Base-by-base conservation (phyloP, 495 filamentous ascomycete species). In the Daldinia bambusicola region DNA sequence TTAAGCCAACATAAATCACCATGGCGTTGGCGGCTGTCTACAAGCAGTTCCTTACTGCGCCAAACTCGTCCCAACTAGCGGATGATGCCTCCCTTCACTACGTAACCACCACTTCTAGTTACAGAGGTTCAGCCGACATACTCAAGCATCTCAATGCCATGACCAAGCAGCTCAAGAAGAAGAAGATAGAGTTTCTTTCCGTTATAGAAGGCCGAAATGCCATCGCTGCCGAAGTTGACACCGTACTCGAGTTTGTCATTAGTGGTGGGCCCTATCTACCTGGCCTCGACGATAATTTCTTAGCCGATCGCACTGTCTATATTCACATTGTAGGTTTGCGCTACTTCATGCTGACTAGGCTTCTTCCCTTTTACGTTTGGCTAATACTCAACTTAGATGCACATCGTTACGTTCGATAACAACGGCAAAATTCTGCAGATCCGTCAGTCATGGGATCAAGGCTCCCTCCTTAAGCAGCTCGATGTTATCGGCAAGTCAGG, bases 381-480 rank as follows among this genome's bases (percentile, higher is more conserved):
- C 78, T 68, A 63, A 36, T 51, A 61, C 61, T 61, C 56, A 55
- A 55, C 52, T 52, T 76, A 98, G 94, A 85, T 93, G 71, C 95
- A 99, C 82, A 89, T 98, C 58, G 95, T 98, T 70, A 86, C 87
- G 43, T 98, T 97, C 82, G 87, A 96, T 75, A 69, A 80, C 43
- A 75, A 90, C 43, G 85, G 89, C 68, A 91, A 93, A 77, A 97
- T 99, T 78, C 80, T 86, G 69, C 91, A 93, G 74, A 90, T 97
- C 71, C 91, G 94, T 60, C 88, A 94, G 65, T 91, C 91, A 78
- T 99, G 95, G 95, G 95, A 99, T 77, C 96, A 98, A 80, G 94
- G 89, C 30, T 93, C 93, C 58, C 86, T 98, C 8, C 85, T 99
- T 66, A 98, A 95, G 80, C 90, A 95, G 76, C 88, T 98, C 58